Evolutionary conservation across 2,329 filamentous ascomycete genomes (phyloP).

Genomic region (Sporothrix phasma): DNA sequence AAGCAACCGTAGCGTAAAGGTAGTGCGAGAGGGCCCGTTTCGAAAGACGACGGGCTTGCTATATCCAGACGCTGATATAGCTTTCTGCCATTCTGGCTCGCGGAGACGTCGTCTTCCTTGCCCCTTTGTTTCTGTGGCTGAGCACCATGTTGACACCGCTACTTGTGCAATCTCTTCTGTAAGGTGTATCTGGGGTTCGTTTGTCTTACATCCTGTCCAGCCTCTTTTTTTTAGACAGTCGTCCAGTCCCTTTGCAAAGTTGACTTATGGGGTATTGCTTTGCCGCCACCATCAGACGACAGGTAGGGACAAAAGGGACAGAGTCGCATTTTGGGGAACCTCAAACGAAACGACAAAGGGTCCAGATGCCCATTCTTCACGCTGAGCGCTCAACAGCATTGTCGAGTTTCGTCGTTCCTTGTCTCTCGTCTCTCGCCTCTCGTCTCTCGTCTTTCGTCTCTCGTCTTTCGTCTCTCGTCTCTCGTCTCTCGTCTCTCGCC

Average conservation of each 20-base stretch:
- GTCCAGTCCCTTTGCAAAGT: background rate
- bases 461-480: background rate
- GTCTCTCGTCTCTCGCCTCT: background rate
- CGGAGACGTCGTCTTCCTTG: background rate
- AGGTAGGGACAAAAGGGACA: background rate
- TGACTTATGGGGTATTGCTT: background rate
- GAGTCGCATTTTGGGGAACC: background rate
- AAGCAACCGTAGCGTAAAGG: background rate
- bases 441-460: background rate
- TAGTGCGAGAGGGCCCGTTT: background rate
- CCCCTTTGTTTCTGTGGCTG: background rate
- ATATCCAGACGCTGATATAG: background rate
- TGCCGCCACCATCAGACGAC: background rate
- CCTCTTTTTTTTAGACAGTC: background rate
- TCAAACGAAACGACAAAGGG: background rate
- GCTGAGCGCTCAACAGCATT: background rate
- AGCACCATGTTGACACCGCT: background rate
- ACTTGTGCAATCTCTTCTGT: background rate
- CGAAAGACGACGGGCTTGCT: background rate
- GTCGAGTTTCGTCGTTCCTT: background rate
- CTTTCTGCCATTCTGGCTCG: too few species aligned
- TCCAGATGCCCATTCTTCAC: background rate
- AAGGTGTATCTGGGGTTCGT: too few species aligned
- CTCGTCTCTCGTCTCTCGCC: background rate
- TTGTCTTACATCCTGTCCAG: conserved; percentile 1